Conservation (phyloP, 2,329 filamentous ascomycete genomes). For the Sporothrix pallida region DNA sequence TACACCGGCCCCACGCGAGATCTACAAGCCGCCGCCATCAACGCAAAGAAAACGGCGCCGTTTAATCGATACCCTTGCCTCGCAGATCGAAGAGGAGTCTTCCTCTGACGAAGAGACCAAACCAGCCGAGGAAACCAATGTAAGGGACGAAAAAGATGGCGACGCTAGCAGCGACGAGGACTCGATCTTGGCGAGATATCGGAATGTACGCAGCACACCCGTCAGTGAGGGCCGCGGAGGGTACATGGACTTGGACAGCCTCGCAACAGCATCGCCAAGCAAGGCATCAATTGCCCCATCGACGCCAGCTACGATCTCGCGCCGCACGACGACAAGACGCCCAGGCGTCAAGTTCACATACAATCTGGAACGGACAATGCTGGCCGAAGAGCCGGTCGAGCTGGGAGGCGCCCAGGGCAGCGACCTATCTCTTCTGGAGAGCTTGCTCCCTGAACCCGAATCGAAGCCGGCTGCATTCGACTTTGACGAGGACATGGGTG, state of each 20-base stretch:
- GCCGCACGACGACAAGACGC: conserved; percentile 39
- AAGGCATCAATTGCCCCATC: conserved; percentile 33
- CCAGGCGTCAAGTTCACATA: conserved; percentile 50
- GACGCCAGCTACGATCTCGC: conserved; percentile 36
- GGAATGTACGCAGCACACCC: conserved; percentile 31
- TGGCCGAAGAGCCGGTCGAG: conserved; percentile 43
- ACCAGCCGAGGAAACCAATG: background rate
- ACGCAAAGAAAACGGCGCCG: conserved; percentile 40
- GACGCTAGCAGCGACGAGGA: conserved; percentile 34
- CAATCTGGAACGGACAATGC: conserved; percentile 48
- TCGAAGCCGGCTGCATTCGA: conserved; percentile 42
- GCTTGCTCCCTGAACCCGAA: conserved; percentile 40
- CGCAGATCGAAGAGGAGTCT: conserved; percentile 48
- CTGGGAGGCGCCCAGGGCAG: conserved; percentile 36
- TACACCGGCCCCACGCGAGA: background rate
- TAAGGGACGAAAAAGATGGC: background rate
- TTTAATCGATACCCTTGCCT: conserved; percentile 52
- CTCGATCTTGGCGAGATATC: conserved; percentile 27
- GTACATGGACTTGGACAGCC: conserved; percentile 36
- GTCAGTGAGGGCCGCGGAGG: conserved; percentile 31
- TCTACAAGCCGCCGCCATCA: background rate
- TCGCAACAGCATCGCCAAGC: conserved; percentile 35
- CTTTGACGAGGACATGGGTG: conserved; percentile 54
- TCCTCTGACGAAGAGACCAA: conserved; percentile 36
- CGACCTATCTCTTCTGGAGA: conserved; percentile 40